phyloP scores from a whole-genome alignment of 352 stramenopile genomes.

The Pilasporangium apinafurcum region DNA sequence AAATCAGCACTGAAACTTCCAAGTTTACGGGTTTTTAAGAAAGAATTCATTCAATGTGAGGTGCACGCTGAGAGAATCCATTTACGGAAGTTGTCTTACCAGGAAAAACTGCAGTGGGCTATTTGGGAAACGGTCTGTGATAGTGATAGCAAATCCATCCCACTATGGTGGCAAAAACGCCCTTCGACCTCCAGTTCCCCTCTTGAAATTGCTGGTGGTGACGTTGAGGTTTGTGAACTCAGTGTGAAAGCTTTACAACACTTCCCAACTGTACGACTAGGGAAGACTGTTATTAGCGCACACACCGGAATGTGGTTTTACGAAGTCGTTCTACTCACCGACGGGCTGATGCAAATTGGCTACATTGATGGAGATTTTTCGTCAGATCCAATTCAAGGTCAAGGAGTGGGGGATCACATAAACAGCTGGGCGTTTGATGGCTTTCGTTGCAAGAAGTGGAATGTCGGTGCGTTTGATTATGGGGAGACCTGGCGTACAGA shows the following conservation, averaged over 20 bases:
- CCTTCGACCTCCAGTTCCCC: constrained; percentile 2
- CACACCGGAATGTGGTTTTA: constrained; percentile 85
- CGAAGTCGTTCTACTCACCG: constrained; percentile 84
- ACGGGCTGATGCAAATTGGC: constrained; percentile 92
- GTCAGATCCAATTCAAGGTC: constrained; percentile 74
- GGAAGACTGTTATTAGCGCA: constrained; percentile 33
- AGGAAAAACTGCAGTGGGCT: constrained; percentile 28
- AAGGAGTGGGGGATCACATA: constrained; percentile 88
- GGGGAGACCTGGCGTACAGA: constrained; percentile 70
- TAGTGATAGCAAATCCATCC: background rate
- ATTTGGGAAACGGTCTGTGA: background rate
- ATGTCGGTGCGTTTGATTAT: constrained; percentile 76
- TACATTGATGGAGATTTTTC: constrained; percentile 86
- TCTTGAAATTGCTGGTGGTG: constrained; percentile 57
- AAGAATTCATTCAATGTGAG: constrained; percentile 7
- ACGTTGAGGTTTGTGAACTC: constrained; percentile 53
- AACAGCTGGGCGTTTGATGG: constrained; percentile 91
- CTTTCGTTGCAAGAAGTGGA: constrained; percentile 87
- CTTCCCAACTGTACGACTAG: constrained; percentile 73
- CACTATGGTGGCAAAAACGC: constrained; percentile 18
- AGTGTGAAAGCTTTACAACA: constrained; percentile 56
- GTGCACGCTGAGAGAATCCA: background rate
- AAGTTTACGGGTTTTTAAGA: constrained; percentile 16
- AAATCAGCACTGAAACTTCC: constrained; percentile 26
- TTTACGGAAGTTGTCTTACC: constrained; percentile 7